Percentiles rank a stretch among this genome's conserved stretches.
Conservation (phyloP, 257 asterid species). For the Solanum ossicruentum region DNA sequence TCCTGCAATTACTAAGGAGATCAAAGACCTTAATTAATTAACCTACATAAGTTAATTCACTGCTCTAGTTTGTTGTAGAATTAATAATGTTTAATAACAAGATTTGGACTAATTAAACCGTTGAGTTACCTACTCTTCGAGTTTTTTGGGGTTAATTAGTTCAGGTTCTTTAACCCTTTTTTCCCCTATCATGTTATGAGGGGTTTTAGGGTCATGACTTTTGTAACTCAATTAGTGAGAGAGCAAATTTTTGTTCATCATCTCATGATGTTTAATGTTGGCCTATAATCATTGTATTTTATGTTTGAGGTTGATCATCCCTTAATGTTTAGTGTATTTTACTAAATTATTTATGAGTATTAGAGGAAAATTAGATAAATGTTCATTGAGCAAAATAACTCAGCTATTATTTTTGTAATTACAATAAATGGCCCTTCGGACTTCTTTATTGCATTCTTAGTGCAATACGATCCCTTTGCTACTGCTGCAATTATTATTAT, state of each 20-base stretch:
- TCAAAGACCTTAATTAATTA: conserved; percentile 10
- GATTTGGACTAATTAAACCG: background rate
- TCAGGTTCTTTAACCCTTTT: background rate
- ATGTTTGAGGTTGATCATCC: background rate
- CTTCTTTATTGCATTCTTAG: too few relatives aligned
- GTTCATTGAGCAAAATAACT: too few relatives aligned
- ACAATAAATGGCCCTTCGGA: too few relatives aligned
- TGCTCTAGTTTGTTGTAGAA: background rate
- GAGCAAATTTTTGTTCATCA: background rate
- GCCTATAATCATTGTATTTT: background rate
- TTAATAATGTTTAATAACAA: background rate
- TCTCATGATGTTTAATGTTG: background rate
- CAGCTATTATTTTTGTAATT: too few relatives aligned
- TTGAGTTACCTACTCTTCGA: background rate
- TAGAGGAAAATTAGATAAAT: too few relatives aligned
- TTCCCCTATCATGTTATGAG: background rate
- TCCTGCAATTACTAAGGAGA: conserved; percentile 26
- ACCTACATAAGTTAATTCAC: background rate
- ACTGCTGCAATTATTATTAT: too few relatives aligned
- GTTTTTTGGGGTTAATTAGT: background rate
- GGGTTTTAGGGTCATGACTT: background rate
- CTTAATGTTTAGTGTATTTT: background rate
- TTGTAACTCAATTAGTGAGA: background rate
- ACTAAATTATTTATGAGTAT: background rate
- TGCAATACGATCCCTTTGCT: too few relatives aligned